Conservation (phyloP, 352 stramenopile species). For the Pythium aphanidermatum region DNA sequence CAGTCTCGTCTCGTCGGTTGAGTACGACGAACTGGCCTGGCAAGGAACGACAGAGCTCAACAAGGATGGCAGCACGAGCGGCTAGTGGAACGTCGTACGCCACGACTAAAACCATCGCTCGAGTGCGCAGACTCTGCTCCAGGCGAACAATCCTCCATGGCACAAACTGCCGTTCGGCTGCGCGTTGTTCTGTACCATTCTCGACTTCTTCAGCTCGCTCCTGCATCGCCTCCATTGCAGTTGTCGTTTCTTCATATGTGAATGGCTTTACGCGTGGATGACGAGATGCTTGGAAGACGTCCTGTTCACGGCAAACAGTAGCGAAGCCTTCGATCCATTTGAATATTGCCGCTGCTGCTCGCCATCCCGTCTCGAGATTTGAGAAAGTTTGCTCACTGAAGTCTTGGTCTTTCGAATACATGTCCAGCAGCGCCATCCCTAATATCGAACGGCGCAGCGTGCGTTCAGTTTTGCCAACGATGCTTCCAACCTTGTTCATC, state of each 20-base stretch:
- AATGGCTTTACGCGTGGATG: too few species aligned
- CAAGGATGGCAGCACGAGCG: constrained; percentile 30
- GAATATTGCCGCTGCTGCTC: constrained; percentile 47
- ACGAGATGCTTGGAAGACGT: too few species aligned
- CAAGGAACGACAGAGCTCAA: constrained; percentile 34
- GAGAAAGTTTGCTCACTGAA: constrained; percentile 51
- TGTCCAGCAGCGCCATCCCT: constrained; percentile 33
- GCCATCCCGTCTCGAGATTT: constrained; percentile 33
- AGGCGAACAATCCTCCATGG: constrained; percentile 32
- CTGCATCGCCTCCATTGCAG: constrained; percentile 30
- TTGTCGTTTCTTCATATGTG: constrained; percentile 27
- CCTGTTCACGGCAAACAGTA: constrained; percentile 37
- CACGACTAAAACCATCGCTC: constrained; percentile 63
- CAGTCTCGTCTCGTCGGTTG: constrained; percentile 22
- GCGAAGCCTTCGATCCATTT: constrained; percentile 46
- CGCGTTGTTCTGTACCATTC: constrained; percentile 23
- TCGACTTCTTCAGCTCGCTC: constrained; percentile 31
- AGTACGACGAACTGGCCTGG: constrained; percentile 72
- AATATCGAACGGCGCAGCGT: constrained; percentile 34
- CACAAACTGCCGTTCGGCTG: constrained; percentile 53
- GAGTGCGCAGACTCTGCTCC: constrained; percentile 30
- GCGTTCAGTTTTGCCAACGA: constrained; percentile 27
- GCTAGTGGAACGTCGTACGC: constrained; percentile 53
- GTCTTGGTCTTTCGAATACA: constrained; percentile 35
- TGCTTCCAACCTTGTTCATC: constrained; percentile 38